phyloP scores from a whole-genome alignment of 2,329 filamentous ascomycete species.

The Aureobasidium vineae region DNA sequence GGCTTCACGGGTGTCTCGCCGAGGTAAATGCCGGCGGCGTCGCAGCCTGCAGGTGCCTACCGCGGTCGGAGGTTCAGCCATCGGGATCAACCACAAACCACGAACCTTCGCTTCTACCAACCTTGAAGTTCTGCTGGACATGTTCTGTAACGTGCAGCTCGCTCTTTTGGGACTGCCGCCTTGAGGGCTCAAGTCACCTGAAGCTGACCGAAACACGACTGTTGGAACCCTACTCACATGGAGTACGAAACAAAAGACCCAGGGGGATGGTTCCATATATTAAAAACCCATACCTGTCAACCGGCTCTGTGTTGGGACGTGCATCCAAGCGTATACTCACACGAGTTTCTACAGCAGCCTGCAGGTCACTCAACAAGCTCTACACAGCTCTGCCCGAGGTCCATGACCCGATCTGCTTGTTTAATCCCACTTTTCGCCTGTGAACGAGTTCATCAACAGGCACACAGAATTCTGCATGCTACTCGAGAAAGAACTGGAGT shows the following conservation, averaged over 20 bases:
- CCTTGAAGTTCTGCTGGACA: neutral
- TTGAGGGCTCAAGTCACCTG: neutral
- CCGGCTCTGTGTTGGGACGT: neutral
- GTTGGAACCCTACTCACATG: neutral
- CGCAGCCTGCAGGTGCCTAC: neutral
- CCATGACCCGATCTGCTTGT: neutral
- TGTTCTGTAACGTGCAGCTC: slow-evolving; percentile 4
- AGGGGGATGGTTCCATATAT: neutral
- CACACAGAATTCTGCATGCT: neutral
- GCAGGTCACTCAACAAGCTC: neutral
- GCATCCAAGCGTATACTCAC: neutral
- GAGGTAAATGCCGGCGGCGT: neutral
- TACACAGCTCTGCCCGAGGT: neutral
- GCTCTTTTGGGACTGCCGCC: neutral
- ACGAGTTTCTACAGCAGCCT: neutral
- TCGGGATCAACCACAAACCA: neutral
- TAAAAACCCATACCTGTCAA: neutral
- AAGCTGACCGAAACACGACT: slow-evolving; percentile 1
- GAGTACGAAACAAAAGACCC: neutral
- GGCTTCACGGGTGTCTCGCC: neutral
- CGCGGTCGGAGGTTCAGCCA: neutral
- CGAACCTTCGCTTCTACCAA: neutral
- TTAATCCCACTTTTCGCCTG: neutral
- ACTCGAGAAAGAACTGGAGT: neutral
- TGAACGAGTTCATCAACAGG: neutral